Base-by-base conservation (phyloP, 2,329 filamentous ascomycete species). In the Aureobasidium leucospermi region DNA sequence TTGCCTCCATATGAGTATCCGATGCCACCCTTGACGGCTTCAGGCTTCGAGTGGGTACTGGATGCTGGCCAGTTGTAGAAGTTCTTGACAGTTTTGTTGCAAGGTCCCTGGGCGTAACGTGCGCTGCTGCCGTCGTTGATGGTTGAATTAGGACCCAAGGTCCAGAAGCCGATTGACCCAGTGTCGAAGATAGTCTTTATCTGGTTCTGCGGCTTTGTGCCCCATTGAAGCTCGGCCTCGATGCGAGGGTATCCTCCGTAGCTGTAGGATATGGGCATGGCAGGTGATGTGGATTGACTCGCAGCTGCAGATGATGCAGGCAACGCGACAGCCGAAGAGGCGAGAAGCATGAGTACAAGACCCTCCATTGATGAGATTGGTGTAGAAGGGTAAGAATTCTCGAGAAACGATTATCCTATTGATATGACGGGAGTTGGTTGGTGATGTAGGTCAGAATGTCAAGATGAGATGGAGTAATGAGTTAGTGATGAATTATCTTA, bases 121-220 rank as follows among this genome's bases (percentile, higher is more conserved):
- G 45, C 51, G 10, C 51, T 55, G 46, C 60, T 62, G 23, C 62
- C 62, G 29, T 61, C 61, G 47, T 63, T 63, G 60, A 63, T 57
- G 16, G 38, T 63, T 41, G 53, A 52, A 36, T 60, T 57, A 41
- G 62, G 60, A 13, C 60, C 60, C 34, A 53, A 62, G 15, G 60
- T 60, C 62, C 60, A 63, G 47, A 62, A 62, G 15, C 60, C 46
- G n/a, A 57, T 57, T 15, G 51, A 60, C 10, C 62, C 60, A 23
- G 52, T 43, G 43, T 62, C 60, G n/a, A 62, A 29, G 34, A 63
- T 47, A 19, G 60, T 56, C 5, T 58, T 36, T 38, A 63, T 49
- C 23, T 48, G 38, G 11, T 13, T 36, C 23, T 62, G 60, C 19
- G 57, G 49, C 15, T 60, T 60, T 6, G 56, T 62, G 1, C 62